Conservation (phyloP, 495 filamentous ascomycete species). For the Trichocladium antarcticum region DNA sequence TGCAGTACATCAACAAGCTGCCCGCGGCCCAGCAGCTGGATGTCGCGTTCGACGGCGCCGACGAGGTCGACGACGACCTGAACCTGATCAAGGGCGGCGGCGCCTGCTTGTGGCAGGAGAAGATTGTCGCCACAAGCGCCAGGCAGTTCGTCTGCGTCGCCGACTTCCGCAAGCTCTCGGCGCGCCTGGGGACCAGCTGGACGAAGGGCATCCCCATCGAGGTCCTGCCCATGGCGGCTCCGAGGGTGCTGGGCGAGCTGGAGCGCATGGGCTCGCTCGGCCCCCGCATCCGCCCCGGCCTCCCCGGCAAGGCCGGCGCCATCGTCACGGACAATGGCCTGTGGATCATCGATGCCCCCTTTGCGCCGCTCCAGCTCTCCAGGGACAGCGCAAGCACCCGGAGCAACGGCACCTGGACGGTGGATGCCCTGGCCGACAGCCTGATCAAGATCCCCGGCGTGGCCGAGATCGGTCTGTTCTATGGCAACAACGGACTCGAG, state of each 20-base stretch:
- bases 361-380: slow-evolving; percentile 55
- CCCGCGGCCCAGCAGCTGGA: slow-evolving; percentile 45
- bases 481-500: slow-evolving; percentile 60
- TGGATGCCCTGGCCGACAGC: slow-evolving; percentile 53
- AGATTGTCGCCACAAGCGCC: slow-evolving; percentile 76
- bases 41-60: slow-evolving; percentile 87
- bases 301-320: slow-evolving; percentile 61
- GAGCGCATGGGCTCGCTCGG: slow-evolving; percentile 54
- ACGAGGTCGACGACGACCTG: slow-evolving; percentile 89
- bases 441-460: slow-evolving; percentile 82
- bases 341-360: slow-evolving; percentile 88
- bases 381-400: slow-evolving; percentile 45
- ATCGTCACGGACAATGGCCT: slow-evolving; percentile 88
- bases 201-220: slow-evolving; percentile 76
- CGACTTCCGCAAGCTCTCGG: slow-evolving; percentile 77
- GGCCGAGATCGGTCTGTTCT: slow-evolving; percentile 84
- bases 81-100: slow-evolving; percentile 98
- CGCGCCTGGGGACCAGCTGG: slow-evolving; percentile 68
- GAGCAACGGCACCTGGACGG: slow-evolving; percentile 58
- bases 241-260: slow-evolving; percentile 57
- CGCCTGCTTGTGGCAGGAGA: slow-evolving; percentile 95
- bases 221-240: slow-evolving; percentile 71
- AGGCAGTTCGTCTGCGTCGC: slow-evolving; percentile 91
- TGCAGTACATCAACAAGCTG: slow-evolving; percentile 68
- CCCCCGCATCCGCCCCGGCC: slow-evolving; percentile 57